Conservation (phyloP, 2,329 filamentous ascomycete genomes). For the Xylariaceae sp. region DNA sequence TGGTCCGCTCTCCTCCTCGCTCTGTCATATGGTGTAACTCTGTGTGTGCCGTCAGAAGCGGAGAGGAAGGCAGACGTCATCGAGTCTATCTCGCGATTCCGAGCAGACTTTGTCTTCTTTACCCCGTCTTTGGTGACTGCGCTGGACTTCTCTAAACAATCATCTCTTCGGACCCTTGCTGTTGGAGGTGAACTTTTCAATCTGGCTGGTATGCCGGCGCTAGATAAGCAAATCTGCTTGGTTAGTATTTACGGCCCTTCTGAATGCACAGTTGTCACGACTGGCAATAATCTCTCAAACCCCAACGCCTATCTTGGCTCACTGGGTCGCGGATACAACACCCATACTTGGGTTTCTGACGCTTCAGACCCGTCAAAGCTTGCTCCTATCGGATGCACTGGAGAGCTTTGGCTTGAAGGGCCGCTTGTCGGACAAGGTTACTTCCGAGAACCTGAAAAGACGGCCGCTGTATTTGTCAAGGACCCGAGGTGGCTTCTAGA, state of each 20-base stretch:
- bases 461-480: neutral
- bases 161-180: neutral
- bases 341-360: neutral
- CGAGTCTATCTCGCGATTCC: neutral
- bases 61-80: neutral
- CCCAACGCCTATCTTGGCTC: too few relatives aligned
- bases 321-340: neutral
- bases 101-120: neutral
- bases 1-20: neutral
- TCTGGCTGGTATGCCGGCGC: neutral
- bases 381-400: neutral
- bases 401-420: constrained; percentile 10
- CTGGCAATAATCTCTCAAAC: too few relatives aligned
- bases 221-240: neutral
- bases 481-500: neutral
- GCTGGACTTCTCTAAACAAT: neutral
- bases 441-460: neutral
- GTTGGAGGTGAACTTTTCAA: neutral
- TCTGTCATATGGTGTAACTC: neutral
- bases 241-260: neutral
- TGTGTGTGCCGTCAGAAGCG: neutral
- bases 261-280: neutral
- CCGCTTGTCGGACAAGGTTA: constrained; percentile 7
- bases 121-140: neutral
- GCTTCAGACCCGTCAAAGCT: neutral